phyloP scores from a whole-genome alignment of 176 grass and related monocot genomes.

The Eleusine coracana region DNA sequence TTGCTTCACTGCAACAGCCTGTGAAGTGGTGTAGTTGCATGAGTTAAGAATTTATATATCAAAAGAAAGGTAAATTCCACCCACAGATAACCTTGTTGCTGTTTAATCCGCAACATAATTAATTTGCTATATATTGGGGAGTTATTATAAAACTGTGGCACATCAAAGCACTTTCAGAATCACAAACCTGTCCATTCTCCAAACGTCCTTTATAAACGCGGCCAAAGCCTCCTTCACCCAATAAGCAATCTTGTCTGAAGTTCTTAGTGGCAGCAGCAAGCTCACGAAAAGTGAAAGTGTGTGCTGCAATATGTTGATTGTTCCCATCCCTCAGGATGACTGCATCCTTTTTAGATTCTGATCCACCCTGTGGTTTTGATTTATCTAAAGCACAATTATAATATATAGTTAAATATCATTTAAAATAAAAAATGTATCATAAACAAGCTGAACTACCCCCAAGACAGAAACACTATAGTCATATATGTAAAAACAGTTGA shows the following conservation, averaged over 20 bases:
- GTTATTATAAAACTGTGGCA: conserved; percentile 14
- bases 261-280: conserved; percentile 82
- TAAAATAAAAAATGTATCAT: conserved; percentile 31
- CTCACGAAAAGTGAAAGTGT: conserved; percentile 87
- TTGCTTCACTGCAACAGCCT: conserved; percentile 88
- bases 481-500: conserved; percentile 19
- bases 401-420: conserved; percentile 39
- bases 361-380: conserved; percentile 55
- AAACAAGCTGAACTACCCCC: conserved; percentile 4
- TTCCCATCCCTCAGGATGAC: conserved; percentile 63
- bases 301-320: conserved; percentile 77
- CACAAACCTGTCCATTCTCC: conserved; percentile 85
- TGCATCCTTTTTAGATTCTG: conserved; percentile 73
- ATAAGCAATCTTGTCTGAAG: conserved; percentile 80
- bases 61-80: conserved; percentile 37
- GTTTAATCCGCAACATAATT: neutral
- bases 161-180: conserved; percentile 27
- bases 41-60: conserved; percentile 18
- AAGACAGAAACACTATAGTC: conserved; percentile 6
- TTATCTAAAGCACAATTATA: conserved; percentile 63
- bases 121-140: neutral
- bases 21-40: conserved; percentile 19
- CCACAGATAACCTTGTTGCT: neutral
- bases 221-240: conserved; percentile 90
- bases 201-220: conserved; percentile 85